Conservation (phyloP, 371 early-diverging fungal genomes). For the Cokeromyces recurvatus region DNA sequence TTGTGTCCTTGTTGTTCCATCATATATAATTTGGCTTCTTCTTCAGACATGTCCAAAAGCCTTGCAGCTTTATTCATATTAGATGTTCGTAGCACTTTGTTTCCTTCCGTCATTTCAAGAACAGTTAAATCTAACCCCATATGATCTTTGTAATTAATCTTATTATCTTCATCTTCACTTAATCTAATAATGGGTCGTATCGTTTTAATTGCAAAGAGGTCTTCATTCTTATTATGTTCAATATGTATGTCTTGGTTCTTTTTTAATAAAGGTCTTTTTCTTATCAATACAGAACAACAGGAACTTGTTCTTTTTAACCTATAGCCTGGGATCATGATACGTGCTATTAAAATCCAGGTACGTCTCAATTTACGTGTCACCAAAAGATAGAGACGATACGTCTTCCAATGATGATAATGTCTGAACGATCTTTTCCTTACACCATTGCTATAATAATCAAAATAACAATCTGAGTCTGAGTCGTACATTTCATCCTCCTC, state of each 20-base stretch:
- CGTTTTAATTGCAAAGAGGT: constrained; percentile 35
- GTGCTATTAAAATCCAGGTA: constrained; percentile 5
- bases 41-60: constrained; percentile 17
- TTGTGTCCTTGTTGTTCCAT: too few relatives aligned
- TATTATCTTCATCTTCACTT: constrained; percentile 1
- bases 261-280: constrained; percentile 3
- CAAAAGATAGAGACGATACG: constrained; percentile 4
- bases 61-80: constrained; percentile 25
- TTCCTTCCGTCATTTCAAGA: constrained; percentile 5
- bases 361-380: constrained; percentile 10
- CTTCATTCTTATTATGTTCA: constrained; percentile 26
- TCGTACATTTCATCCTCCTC: too few relatives aligned
- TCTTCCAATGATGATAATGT: too few relatives aligned
- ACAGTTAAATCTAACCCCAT: constrained; percentile 35
- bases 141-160: constrained; percentile 24
- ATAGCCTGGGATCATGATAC: constrained; percentile 6
- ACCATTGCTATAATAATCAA: neutral
- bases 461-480: constrained; percentile 3
- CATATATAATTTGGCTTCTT: too few relatives aligned
- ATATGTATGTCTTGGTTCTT: constrained; percentile 6
- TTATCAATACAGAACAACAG: neutral
- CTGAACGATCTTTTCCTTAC: too few relatives aligned
- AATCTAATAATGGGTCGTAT: too few relatives aligned
- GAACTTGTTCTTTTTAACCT: neutral
- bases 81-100: neutral